Evolutionary conservation across 2,329 filamentous ascomycete species (phyloP).

Genomic region (Cladosporium sp.): DNA sequence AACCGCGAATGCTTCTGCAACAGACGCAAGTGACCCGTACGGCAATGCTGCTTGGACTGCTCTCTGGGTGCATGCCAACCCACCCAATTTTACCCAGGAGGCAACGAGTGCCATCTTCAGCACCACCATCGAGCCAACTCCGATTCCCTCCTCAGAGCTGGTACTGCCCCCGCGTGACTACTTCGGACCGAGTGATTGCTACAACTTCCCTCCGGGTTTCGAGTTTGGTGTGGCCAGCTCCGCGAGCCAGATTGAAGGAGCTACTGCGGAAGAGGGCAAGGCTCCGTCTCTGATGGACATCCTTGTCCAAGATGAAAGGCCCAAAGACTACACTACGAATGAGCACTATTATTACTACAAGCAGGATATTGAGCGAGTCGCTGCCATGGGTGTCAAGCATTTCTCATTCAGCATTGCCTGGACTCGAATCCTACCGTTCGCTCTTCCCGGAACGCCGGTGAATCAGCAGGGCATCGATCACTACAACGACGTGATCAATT

Average conservation of each 20-base stretch:
- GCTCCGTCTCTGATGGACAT: conserved; percentile 16
- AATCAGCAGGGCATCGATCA: conserved; percentile 43
- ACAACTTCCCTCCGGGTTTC: conserved; percentile 27
- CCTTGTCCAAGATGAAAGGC: conserved; percentile 7
- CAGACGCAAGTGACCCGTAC: conserved; percentile 32
- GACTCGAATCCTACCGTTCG: conserved; percentile 45
- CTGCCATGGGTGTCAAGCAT: conserved; percentile 31
- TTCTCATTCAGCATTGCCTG: conserved; percentile 43
- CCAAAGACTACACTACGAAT: conserved; percentile 34
- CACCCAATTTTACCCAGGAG: conserved; percentile 34
- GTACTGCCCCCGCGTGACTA: conserved; percentile 50
- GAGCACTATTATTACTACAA: conserved; percentile 47
- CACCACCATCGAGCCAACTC: conserved; percentile 14
- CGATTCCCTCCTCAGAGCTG: conserved; percentile 49
- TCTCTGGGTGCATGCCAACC: conserved; percentile 32
- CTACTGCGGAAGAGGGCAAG: conserved; percentile 24
- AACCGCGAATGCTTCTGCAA: conserved; percentile 28
- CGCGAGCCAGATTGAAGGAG: conserved; percentile 31
- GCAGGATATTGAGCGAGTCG: conserved; percentile 31
- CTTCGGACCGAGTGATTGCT: conserved; percentile 34
- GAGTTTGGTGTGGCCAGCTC: conserved; percentile 29
- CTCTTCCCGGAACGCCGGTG: conserved; percentile 37
- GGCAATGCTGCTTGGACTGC: conserved; percentile 36
- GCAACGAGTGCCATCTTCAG: conserved; percentile 31
- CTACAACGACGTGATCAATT: conserved; percentile 42